Conservation (phyloP, 2,329 filamentous ascomycete species). For the Botryotinia narcissicola region DNA sequence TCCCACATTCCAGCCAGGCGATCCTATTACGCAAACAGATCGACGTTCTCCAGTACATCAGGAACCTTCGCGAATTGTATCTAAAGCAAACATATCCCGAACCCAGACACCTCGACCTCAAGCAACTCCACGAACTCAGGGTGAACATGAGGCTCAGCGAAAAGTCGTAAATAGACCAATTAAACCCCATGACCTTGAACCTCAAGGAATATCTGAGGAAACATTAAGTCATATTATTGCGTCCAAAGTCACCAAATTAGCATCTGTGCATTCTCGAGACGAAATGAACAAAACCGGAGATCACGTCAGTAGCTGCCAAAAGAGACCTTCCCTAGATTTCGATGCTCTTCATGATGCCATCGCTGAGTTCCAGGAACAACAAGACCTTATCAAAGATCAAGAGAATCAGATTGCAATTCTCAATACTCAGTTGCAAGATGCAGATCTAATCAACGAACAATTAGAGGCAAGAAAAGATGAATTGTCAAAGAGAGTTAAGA, state of each 20-base stretch:
- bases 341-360: neutral
- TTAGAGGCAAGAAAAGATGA: slow-evolving; percentile 25
- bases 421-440: slow-evolving; percentile 19
- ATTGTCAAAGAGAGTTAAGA: slow-evolving; percentile 32
- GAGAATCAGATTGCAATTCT: slow-evolving; percentile 20
- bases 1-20: neutral
- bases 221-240: neutral
- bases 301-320: neutral
- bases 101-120: slow-evolving; percentile 1
- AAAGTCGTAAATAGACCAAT: neutral
- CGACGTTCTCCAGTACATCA: neutral
- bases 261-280: neutral
- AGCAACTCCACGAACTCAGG: neutral
- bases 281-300: neutral
- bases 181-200: neutral
- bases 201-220: neutral
- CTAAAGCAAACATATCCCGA: neutral
- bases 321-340: neutral
- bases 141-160: neutral
- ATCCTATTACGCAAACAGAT: neutral
- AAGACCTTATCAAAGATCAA: slow-evolving; percentile 7
- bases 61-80: too few relatives aligned
- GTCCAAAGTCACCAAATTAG: neutral
- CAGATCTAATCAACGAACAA: neutral
- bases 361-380: neutral